Evolutionary conservation across 1,139 yeast genomes (phyloP).

Genomic region (Pichia sp.): DNA sequence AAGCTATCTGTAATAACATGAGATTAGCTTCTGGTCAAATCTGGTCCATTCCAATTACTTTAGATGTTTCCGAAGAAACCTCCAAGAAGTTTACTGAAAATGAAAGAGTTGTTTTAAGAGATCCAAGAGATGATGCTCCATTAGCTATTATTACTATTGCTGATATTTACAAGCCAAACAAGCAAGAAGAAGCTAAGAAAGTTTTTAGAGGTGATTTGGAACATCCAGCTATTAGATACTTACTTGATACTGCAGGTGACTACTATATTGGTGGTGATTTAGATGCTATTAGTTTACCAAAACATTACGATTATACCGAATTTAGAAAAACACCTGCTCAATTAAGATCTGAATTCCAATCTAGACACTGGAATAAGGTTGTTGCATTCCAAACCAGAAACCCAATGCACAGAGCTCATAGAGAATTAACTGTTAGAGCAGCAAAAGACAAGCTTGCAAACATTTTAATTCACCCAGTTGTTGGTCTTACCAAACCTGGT

Average conservation of each 20-base stretch:
- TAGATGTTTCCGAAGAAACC: slow-evolving; percentile 60
- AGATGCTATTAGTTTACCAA: slow-evolving; percentile 78
- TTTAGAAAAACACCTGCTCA: slow-evolving; percentile 88
- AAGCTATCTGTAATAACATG: slow-evolving; percentile 69
- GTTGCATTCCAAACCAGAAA: slow-evolving; percentile 98
- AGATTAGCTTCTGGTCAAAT: slow-evolving; percentile 72
- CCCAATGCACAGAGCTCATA: slow-evolving; percentile 98
- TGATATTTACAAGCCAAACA: slow-evolving; percentile 79
- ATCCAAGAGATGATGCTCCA: slow-evolving; percentile 74
- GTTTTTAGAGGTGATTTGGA: slow-evolving; percentile 97
- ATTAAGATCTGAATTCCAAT: slow-evolving; percentile 73
- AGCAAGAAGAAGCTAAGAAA: slow-evolving; percentile 67
- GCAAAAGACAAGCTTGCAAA: slow-evolving; percentile 75
- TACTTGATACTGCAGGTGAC: slow-evolving; percentile 71
- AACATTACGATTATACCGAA: slow-evolving; percentile 85
- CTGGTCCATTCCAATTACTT: slow-evolving; percentile 91
- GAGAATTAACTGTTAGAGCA: slow-evolving; percentile 93
- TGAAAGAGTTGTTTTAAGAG: slow-evolving; percentile 67
- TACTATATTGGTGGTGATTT: slow-evolving; percentile 82
- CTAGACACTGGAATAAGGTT: slow-evolving; percentile 81
- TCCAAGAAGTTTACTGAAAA: slow-evolving; percentile 48
- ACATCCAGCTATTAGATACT: slow-evolving; percentile 84
- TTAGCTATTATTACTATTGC: slow-evolving; percentile 76
- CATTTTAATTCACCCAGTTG: slow-evolving; percentile 92
- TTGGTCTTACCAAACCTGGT: slow-evolving; percentile 95